Conservation (phyloP, 495 filamentous ascomycete genomes). For the Platismatia glauca region DNA sequence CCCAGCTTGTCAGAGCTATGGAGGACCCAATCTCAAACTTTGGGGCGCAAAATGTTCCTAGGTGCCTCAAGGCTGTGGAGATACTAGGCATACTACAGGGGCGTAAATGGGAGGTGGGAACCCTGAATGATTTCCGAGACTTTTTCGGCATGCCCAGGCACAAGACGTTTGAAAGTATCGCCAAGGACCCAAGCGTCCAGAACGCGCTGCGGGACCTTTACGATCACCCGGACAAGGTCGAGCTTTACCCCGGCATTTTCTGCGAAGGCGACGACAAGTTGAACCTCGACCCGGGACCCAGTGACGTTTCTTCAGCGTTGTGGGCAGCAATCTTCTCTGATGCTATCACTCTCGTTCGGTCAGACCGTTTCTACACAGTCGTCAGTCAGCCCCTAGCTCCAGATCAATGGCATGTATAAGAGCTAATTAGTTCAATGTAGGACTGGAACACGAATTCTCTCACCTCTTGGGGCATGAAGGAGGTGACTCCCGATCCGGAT, state of each 20-base stretch:
- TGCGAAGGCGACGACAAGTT: conserved; percentile 18
- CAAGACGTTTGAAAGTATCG: conserved; percentile 34
- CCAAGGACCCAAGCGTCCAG: conserved; percentile 30
- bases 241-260: conserved; percentile 36
- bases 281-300: conserved; percentile 4
- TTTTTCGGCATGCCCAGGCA: conserved; percentile 31
- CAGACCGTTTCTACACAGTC: conserved; percentile 24
- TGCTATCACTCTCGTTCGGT: conserved; percentile 23
- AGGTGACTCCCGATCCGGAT: conserved; percentile 26
- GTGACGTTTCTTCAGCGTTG: conserved; percentile 10
- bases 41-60: conserved; percentile 34
- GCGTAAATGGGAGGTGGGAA: conserved; percentile 29
- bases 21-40: conserved; percentile 33
- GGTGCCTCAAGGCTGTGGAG: conserved; percentile 31
- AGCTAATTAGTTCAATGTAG: neutral
- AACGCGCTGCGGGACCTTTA: conserved; percentile 32
- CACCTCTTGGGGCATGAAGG: conserved; percentile 26
- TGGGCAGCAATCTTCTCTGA: conserved; percentile 22
- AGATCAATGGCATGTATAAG: neutral
- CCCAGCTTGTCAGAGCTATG: conserved; percentile 37
- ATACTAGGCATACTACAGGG: conserved; percentile 38
- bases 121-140: conserved; percentile 35
- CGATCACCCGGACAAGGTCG: conserved; percentile 34
- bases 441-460: conserved; percentile 24
- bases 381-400: neutral